Evolutionary conservation across 1,139 yeast genomes (phyloP).

Genomic region (Zygoascus sp.): DNA sequence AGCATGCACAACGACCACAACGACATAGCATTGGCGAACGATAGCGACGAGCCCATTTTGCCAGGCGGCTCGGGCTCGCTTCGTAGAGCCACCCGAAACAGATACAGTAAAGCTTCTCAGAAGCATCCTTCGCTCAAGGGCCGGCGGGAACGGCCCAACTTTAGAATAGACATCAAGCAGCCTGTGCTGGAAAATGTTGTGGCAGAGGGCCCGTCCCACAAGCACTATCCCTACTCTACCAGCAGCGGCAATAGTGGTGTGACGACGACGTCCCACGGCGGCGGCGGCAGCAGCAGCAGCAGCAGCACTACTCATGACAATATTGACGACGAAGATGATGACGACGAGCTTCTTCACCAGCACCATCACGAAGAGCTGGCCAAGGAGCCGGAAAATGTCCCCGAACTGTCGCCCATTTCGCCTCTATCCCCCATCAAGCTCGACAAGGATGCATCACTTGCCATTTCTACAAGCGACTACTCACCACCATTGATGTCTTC

Average conservation of each 20-base stretch:
- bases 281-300: conserved; percentile 1
- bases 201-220: background rate
- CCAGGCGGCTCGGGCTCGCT: conserved; percentile 29
- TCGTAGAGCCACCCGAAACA: conserved; percentile 29
- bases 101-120: conserved; percentile 23
- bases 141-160: conserved; percentile 12
- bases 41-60: conserved; percentile 30
- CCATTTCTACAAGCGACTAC: too few relatives aligned
- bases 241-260: background rate
- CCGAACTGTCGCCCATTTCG: conserved; percentile 5
- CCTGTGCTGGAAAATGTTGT: conserved; percentile 2
- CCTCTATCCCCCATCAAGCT: conserved; percentile 4
- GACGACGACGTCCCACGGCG: background rate
- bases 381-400: background rate
- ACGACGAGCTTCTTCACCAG: background rate
- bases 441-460: background rate
- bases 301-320: background rate
- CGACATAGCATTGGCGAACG: conserved; percentile 23
- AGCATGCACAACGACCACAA: conserved; percentile 12
- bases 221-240: background rate
- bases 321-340: background rate
- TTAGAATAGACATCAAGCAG: conserved; percentile 8
- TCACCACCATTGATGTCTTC: conserved; percentile 6
- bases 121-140: conserved; percentile 13
- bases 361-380: background rate